A percentile compares a stretch with the other conserved stretches of the same genome.
phyloP scores from a whole-genome alignment of 768 basidiomycete species.

The Suillus subaureus region DNA sequence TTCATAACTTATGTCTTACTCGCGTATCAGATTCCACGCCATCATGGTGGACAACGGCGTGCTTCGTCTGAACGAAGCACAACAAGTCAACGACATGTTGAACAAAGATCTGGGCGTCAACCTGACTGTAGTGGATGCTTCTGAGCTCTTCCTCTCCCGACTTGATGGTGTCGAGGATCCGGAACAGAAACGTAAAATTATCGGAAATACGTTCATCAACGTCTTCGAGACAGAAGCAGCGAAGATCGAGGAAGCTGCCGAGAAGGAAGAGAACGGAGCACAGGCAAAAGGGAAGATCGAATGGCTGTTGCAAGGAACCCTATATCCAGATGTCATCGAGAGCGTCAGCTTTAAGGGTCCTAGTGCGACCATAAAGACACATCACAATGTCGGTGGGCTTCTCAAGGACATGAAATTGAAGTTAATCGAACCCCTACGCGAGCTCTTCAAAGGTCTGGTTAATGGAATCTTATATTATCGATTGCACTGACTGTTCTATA shows the following conservation, averaged over 20 bases:
- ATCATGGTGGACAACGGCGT: slow-evolving; percentile 99
- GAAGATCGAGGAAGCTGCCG: slow-evolving; percentile 82
- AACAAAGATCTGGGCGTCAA: slow-evolving; percentile 93
- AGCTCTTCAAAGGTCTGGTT: slow-evolving; percentile 92
- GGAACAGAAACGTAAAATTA: slow-evolving; percentile 96
- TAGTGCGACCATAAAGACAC: slow-evolving; percentile 98
- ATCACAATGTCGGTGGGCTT: slow-evolving; percentile 97
- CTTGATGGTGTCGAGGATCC: slow-evolving; percentile 95
- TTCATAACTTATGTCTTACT: slow-evolving; percentile 7
- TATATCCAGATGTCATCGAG: slow-evolving; percentile 99
- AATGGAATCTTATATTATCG: too few species aligned
- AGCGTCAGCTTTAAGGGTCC: slow-evolving; percentile 99
- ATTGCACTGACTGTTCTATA: slow-evolving; percentile 1
- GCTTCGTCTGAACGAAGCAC: slow-evolving; percentile 85
- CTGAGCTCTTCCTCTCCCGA: slow-evolving; percentile 86
- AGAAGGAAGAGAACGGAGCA: slow-evolving; percentile 70
- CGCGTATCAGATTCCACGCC: slow-evolving; percentile 80
- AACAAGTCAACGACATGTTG: slow-evolving; percentile 92
- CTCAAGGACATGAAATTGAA: slow-evolving; percentile 98
- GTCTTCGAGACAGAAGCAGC: slow-evolving; percentile 94
- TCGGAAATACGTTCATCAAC: slow-evolving; percentile 98
- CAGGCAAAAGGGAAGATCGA: slow-evolving; percentile 89
- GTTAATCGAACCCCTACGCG: slow-evolving; percentile 94
- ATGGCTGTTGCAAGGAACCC: slow-evolving; percentile 95
- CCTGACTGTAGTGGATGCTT: slow-evolving; percentile 94